Evolutionary conservation across 1,284 basidiomycete species (phyloP), one percentile per base, ranked within the genome.

Genomic region (Hymenochaete sp.): DNA sequence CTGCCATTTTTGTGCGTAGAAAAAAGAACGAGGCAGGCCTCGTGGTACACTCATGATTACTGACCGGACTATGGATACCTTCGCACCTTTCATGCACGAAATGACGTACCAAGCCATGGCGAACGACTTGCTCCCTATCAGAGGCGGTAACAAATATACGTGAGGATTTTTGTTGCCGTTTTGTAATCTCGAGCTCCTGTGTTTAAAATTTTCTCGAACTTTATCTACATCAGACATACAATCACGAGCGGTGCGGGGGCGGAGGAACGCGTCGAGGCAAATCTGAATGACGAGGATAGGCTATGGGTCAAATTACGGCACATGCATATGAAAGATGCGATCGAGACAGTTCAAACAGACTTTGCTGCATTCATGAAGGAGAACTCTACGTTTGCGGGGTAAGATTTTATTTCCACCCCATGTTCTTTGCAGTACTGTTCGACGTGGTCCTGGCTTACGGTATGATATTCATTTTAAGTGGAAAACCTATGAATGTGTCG

Each of bases 101-200:
- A 98, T 99, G 60, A 97, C 93, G 31, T 99, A 98, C 62, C 96
- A 98, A 63, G 95, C 96, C 1, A 99, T 99, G 96, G 85, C 82
- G 42, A 93, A 95, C 57, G 96, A 98, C 62, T 65, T 98, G 24
- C 72, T 99, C 1, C 79, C 83, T 14, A 89, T 98, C 48, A 77
- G 89, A 48, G 79, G 93, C 52, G 95, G 93, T 21, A 75, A 72
- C 2, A 81, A 75, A 61, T 98, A 98, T 65, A 81, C 76, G 84
- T 96, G 62, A 54, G 82, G 69, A 13, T 33, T 31, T 31, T 31
- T 31, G 28, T 31, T 31, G 10, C 14, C 14, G 11, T 35, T 22
- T 10, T 18, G n/a, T n/a, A n/a, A n/a, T n/a, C n/a, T n/a, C n/a
- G n/a, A 10, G 28, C 14, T 31, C 28, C 14, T 31, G 28, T 31